A percentile compares a stretch with the other conserved stretches of the same genome.
These are phyloP conservation scores for Amanita rubescens DNA, from an alignment of 768 basidiomycete species.

Conservation along the genomic window DNA sequence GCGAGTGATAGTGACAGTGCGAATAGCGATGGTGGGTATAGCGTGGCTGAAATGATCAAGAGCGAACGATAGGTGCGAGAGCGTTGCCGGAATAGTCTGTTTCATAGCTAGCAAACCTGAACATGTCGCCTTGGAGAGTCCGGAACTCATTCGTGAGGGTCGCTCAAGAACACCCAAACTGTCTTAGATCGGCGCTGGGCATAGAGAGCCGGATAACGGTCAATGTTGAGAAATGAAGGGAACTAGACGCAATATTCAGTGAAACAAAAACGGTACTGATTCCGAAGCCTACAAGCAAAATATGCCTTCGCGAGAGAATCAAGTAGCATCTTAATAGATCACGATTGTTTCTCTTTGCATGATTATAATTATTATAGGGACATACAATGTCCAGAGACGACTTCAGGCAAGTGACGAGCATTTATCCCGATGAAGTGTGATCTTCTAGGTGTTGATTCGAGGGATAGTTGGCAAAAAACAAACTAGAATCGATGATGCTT, in stretches of 20 bases:
- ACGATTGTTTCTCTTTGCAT: slow-evolving; percentile 15
- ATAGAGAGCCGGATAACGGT: slow-evolving; percentile 53
- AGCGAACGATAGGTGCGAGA: too few species aligned
- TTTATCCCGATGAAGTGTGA: slow-evolving; percentile 33
- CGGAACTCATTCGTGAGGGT: slow-evolving; percentile 82
- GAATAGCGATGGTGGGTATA: too few species aligned
- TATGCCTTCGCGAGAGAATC: slow-evolving; percentile 68
- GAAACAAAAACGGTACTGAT: too few species aligned
- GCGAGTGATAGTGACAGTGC: too few species aligned
- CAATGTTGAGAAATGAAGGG: slow-evolving; percentile 52
- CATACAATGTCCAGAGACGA: slow-evolving; percentile 22
- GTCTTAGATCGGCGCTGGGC: slow-evolving; percentile 54
- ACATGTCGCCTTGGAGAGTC: slow-evolving; percentile 54
- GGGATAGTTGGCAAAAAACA: slow-evolving; percentile 32
- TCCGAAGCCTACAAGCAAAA: slow-evolving; percentile 52
- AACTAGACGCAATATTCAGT: slow-evolving; percentile 19
- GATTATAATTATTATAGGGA: too few species aligned
- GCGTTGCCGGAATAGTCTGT: too few species aligned
- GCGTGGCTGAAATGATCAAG: too few species aligned
- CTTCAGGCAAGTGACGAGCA: slow-evolving; percentile 18
- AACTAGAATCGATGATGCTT: slow-evolving; percentile 19
- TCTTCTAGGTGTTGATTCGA: slow-evolving; percentile 36
- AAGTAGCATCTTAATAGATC: slow-evolving; percentile 59
- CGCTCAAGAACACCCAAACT: slow-evolving; percentile 16
- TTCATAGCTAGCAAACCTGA: too few species aligned